These are phyloP conservation scores for Botrytis hyacinthi DNA, from an alignment of 2,329 filamentous ascomycete species.

Conservation along the genomic window DNA sequence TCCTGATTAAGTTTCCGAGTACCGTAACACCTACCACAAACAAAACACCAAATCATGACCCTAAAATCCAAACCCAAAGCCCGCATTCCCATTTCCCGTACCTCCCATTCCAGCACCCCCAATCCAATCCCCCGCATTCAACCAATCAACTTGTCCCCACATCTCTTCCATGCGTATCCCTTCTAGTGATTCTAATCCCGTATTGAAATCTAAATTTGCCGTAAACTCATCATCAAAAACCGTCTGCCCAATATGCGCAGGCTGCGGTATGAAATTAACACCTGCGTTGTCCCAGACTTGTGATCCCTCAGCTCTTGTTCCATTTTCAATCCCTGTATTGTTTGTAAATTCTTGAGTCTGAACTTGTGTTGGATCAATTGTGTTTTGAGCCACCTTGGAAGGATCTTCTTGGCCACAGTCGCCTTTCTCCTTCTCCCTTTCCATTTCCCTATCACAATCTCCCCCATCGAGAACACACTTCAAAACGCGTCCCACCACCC, in stretches of 20 bases:
- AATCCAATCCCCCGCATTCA: constrained; percentile 13
- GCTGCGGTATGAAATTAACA: background rate
- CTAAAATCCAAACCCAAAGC: background rate
- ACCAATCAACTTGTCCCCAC: constrained; percentile 15
- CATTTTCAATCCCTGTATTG: background rate
- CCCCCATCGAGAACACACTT: constrained; percentile 10
- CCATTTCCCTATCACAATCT: background rate
- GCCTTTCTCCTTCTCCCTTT: background rate
- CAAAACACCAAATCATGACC: too few species aligned
- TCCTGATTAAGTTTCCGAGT: background rate
- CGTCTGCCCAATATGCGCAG: background rate
- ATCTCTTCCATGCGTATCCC: background rate
- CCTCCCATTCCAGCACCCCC: background rate
- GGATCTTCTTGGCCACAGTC: background rate
- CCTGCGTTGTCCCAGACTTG: background rate
- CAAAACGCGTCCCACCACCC: background rate
- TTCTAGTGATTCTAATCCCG: background rate
- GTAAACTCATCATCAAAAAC: background rate
- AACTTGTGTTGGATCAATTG: background rate
- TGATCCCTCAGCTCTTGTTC: too few species aligned
- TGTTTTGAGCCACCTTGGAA: background rate
- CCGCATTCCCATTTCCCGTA: background rate
- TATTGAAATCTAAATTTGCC: background rate
- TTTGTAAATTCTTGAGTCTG: background rate
- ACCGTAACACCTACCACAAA: background rate